Percentiles rank a stretch among this genome's conserved stretches.
These are phyloP conservation scores for Pogostemon cablin DNA, from an alignment of 257 asterid species.

Conservation along the genomic window DNA sequence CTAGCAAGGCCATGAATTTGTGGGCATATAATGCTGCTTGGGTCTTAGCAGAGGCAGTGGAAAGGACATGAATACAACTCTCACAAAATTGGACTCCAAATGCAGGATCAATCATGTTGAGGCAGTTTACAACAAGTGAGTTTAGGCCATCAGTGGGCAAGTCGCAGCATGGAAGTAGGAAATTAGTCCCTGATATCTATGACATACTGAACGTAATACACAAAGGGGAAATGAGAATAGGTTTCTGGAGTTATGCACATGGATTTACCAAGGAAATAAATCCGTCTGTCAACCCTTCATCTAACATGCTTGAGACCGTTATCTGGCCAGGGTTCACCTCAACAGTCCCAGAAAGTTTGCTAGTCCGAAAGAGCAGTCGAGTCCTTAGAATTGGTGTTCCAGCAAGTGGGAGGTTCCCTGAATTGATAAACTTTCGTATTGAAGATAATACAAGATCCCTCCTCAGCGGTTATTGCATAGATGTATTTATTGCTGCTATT, in stretches of 20 bases:
- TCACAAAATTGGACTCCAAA: neutral
- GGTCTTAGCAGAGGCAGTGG: slow-evolving; percentile 44
- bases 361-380: slow-evolving; percentile 11
- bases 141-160: slow-evolving; percentile 39
- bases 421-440: slow-evolving; percentile 29
- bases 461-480: slow-evolving; percentile 38
- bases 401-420: slow-evolving; percentile 25
- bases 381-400: slow-evolving; percentile 32
- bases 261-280: slow-evolving; percentile 36
- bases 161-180: slow-evolving; percentile 33
- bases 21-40: slow-evolving; percentile 52
- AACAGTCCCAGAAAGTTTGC: slow-evolving; percentile 12
- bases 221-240: slow-evolving; percentile 40
- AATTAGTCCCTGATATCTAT: slow-evolving; percentile 34
- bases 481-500: slow-evolving; percentile 43
- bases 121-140: slow-evolving; percentile 17
- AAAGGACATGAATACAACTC: slow-evolving; percentile 21
- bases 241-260: slow-evolving; percentile 44
- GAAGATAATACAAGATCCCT: slow-evolving; percentile 18
- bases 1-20: slow-evolving; percentile 47
- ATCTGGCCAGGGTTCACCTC: slow-evolving; percentile 43
- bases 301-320: slow-evolving; percentile 29
- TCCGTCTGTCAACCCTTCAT: slow-evolving; percentile 8
- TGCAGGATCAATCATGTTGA: slow-evolving; percentile 26
- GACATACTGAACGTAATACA: slow-evolving; percentile 47